Conservation (phyloP, 202 grass and related monocot species). For the Schoenoplectus triqueter region DNA sequence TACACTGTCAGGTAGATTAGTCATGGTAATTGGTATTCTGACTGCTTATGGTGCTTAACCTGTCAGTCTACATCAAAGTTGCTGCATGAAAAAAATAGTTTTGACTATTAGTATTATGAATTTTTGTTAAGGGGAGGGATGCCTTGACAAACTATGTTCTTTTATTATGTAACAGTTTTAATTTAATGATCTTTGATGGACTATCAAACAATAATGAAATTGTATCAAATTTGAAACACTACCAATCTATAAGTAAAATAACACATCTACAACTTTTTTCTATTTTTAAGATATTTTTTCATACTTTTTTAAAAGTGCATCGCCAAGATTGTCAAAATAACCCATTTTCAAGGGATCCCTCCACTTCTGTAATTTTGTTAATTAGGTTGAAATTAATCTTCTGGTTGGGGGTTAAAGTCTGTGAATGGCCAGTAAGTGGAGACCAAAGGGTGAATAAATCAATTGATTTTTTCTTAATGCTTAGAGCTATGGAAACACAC, state of each 20-base stretch:
- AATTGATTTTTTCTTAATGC: neutral
- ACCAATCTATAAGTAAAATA: too few species aligned
- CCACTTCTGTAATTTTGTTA: neutral
- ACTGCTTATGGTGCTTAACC: neutral
- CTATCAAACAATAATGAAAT: too few species aligned
- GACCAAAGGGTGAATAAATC: neutral
- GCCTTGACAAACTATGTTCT: too few species aligned
- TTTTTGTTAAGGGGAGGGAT: neutral
- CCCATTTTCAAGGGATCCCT: too few species aligned
- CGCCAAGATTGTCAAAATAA: too few species aligned
- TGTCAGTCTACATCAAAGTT: neutral
- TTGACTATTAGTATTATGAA: neutral
- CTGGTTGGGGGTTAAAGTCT: neutral
- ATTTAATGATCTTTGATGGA: too few species aligned
- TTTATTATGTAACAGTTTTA: too few species aligned
- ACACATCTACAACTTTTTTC: too few species aligned
- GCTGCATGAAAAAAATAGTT: neutral
- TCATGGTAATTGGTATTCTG: neutral
- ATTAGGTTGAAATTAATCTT: neutral
- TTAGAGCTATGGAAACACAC: conserved; percentile 4
- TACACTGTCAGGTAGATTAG: neutral
- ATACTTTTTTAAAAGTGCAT: too few species aligned
- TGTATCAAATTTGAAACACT: too few species aligned
- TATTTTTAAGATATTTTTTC: too few species aligned
- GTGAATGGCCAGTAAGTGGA: neutral